Percentiles rank a stretch among this genome's conserved stretches.
phyloP scores from a whole-genome alignment of 2,329 filamentous ascomycete species.

The Cladophialophora immunda region DNA sequence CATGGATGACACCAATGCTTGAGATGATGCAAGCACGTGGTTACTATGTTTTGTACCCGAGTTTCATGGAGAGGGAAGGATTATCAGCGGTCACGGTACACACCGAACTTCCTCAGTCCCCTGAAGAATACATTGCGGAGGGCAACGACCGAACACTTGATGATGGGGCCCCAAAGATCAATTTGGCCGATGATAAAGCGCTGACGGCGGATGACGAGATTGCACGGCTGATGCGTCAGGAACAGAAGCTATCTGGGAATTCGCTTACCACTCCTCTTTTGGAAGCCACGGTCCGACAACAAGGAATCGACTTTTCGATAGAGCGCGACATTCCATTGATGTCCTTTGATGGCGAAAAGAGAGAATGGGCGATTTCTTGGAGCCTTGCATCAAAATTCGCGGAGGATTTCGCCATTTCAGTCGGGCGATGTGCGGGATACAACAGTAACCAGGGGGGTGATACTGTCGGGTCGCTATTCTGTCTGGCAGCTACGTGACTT shows the following conservation, averaged over 20 bases:
- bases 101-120: conserved; percentile 74
- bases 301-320: neutral
- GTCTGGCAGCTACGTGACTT: conserved; percentile 10
- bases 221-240: conserved; percentile 28
- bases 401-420: conserved; percentile 30
- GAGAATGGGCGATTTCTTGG: conserved; percentile 17
- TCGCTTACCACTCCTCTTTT: conserved; percentile 29
- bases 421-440: conserved; percentile 29
- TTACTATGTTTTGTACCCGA: conserved; percentile 83
- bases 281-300: conserved; percentile 12
- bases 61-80: conserved; percentile 57
- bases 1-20: conserved; percentile 80
- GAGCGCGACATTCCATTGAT: conserved; percentile 23
- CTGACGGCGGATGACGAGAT: conserved; percentile 37
- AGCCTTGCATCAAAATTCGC: conserved; percentile 26
- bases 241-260: conserved; percentile 17
- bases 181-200: conserved; percentile 14
- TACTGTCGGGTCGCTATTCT: conserved; percentile 31
- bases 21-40: conserved; percentile 78
- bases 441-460: conserved; percentile 8
- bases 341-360: conserved; percentile 28
- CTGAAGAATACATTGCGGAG: conserved; percentile 67
- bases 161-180: neutral
- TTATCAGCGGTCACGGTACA: conserved; percentile 75
- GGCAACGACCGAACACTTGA: conserved; percentile 1